These are phyloP conservation scores for Tolypocladium ovalisporum DNA, from an alignment of 2,329 filamentous ascomycete genomes.

Conservation along the genomic window DNA sequence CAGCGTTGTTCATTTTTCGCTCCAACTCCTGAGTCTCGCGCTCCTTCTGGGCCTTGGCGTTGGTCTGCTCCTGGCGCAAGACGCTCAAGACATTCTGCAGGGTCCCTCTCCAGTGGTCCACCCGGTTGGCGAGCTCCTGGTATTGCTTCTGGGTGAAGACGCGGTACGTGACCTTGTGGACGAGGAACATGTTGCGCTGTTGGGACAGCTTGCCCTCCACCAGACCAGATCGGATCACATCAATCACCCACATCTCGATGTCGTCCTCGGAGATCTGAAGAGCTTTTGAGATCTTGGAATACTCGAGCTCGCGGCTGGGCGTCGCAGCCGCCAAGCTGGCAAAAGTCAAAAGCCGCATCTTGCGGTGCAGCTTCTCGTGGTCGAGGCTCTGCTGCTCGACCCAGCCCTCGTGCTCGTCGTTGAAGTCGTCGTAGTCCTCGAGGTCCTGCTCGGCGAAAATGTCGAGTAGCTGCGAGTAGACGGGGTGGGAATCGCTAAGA, in stretches of 20 bases:
- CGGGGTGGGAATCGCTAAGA: constrained; percentile 70
- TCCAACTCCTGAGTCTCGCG: constrained; percentile 63
- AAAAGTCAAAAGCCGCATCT: constrained; percentile 93
- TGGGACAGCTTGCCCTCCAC: constrained; percentile 96
- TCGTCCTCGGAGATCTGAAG: constrained; percentile 75
- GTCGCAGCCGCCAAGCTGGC: constrained; percentile 78
- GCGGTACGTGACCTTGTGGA: constrained; percentile 92
- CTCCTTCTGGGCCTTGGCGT: constrained; percentile 67
- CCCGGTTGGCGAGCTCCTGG: constrained; percentile 80
- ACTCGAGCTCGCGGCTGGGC: constrained; percentile 78
- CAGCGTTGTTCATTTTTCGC: constrained; percentile 45
- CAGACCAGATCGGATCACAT: constrained; percentile 89
- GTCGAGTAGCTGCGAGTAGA: constrained; percentile 85
- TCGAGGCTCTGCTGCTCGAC: constrained; percentile 67
- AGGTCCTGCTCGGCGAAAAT: constrained; percentile 91
- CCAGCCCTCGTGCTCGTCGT: constrained; percentile 80
- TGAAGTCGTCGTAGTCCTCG: constrained; percentile 92
- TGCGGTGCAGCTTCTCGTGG: constrained; percentile 68
- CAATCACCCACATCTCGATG: constrained; percentile 97
- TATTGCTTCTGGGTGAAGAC: constrained; percentile 98
- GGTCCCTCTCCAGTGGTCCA: constrained; percentile 85
- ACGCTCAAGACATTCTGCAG: constrained; percentile 69
- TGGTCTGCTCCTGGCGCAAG: constrained; percentile 69
- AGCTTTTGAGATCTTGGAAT: constrained; percentile 71
- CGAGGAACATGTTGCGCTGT: constrained; percentile 82